Conservation (phyloP, 116 monocot genomes). For the Iris pallida region DNA sequence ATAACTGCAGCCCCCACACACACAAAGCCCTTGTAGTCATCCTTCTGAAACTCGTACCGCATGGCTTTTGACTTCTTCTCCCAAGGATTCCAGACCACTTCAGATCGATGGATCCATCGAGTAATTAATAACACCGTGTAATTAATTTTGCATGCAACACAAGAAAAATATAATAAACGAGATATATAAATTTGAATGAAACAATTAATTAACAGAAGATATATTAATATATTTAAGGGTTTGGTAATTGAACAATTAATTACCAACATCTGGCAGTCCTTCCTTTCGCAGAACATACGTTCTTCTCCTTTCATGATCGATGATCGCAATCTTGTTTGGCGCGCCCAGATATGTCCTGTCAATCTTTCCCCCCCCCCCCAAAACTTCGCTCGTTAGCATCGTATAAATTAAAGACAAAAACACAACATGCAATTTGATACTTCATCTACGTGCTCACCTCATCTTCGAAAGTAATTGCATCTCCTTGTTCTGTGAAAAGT, state of each 20-base stretch:
- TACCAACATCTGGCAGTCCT: conserved; percentile 79
- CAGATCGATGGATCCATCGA: too few species aligned
- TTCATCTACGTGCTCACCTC: conserved; percentile 70
- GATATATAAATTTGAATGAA: too few species aligned
- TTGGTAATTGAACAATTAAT: background rate
- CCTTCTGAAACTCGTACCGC: conserved; percentile 61
- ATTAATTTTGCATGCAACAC: too few species aligned
- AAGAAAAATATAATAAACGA: too few species aligned
- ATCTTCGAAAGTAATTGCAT: conserved; percentile 76
- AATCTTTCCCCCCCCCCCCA: conserved; percentile 21
- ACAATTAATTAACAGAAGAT: too few species aligned
- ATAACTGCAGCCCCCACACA: conserved; percentile 71
- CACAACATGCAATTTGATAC: too few species aligned
- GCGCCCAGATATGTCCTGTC: conserved; percentile 76
- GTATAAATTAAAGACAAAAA: too few species aligned
- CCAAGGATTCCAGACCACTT: too few species aligned
- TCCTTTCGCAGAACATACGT: conserved; percentile 73
- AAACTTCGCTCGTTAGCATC: background rate
- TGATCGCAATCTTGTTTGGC: conserved; percentile 67
- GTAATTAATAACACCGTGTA: too few species aligned
- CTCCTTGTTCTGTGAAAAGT: conserved; percentile 83
- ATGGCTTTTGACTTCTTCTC: conserved; percentile 44
- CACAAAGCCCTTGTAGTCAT: conserved; percentile 75
- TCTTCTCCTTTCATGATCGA: conserved; percentile 77
- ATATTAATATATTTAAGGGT: too few species aligned